These are phyloP conservation scores for Artemisia argyi DNA, from an alignment of 129 eudicot species.

Conservation along the genomic window DNA sequence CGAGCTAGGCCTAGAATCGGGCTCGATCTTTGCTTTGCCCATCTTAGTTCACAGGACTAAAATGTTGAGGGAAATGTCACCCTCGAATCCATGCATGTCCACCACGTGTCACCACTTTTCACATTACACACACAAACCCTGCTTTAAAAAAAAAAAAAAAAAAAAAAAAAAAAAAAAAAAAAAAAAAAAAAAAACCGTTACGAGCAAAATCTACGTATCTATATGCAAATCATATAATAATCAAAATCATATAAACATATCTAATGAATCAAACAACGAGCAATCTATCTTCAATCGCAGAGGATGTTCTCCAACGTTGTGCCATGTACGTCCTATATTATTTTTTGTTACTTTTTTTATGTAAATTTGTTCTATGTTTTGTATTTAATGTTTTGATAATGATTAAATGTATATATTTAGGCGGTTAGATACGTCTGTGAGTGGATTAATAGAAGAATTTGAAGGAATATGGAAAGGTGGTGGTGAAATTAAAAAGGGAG, in stretches of 20 bases:
- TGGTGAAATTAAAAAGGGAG: slow-evolving; percentile 37
- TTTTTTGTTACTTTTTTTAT: neutral
- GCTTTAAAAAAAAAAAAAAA: neutral
- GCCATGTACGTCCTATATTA: slow-evolving; percentile 37
- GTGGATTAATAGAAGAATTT: slow-evolving; percentile 56
- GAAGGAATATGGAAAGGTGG: slow-evolving; percentile 58
- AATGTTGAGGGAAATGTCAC: too few relatives aligned
- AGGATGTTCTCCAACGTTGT: slow-evolving; percentile 50
- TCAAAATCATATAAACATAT: slow-evolving; percentile 17
- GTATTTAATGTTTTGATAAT: neutral
- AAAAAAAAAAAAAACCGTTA: neutral
- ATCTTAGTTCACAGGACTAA: too few relatives aligned
- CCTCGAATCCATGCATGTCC: slow-evolving; percentile 30
- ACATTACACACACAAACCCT: slow-evolving; percentile 19
- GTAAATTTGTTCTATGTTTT: neutral
- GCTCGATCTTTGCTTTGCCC: too few relatives aligned
- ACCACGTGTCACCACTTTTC: slow-evolving; percentile 27
- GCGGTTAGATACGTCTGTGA: slow-evolving; percentile 46
- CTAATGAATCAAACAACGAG: slow-evolving; percentile 18
- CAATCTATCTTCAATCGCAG: slow-evolving; percentile 46
- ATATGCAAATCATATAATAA: neutral
- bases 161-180: neutral
- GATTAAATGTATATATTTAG: slow-evolving; percentile 26
- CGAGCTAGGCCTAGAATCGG: too few relatives aligned
- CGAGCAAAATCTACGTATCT: slow-evolving; percentile 1